phyloP scores from a whole-genome alignment of 2,329 filamentous ascomycete genomes.

The Apiospora kogelbergensis region DNA sequence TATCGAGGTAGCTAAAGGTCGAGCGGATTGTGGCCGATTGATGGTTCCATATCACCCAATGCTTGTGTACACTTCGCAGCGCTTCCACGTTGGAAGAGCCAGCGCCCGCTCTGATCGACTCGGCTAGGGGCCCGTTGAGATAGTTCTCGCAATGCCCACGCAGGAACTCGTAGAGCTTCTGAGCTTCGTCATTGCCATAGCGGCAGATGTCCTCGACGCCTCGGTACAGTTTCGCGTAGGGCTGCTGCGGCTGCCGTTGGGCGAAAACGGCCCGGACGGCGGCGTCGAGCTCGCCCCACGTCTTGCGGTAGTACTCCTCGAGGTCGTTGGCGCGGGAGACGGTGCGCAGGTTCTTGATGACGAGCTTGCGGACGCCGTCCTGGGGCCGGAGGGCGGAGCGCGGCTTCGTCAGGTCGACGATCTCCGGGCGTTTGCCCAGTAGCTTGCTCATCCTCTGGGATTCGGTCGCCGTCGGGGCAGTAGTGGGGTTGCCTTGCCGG shows the following conservation, averaged over 20 bases:
- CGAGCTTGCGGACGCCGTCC: slow-evolving; percentile 76
- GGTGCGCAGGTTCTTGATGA: slow-evolving; percentile 88
- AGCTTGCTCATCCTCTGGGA: slow-evolving; percentile 27
- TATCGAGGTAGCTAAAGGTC: slow-evolving; percentile 92
- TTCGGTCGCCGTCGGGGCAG: background rate
- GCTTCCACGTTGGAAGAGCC: slow-evolving; percentile 60
- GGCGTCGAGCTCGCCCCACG: slow-evolving; percentile 70
- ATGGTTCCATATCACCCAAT: slow-evolving; percentile 77
- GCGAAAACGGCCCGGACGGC: slow-evolving; percentile 75
- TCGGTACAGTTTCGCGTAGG: slow-evolving; percentile 86
- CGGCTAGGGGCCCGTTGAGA: slow-evolving; percentile 61
- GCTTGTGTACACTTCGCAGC: slow-evolving; percentile 52
- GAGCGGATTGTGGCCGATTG: slow-evolving; percentile 81
- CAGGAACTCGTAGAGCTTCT: slow-evolving; percentile 66
- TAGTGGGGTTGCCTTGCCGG: background rate
- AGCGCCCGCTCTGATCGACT: slow-evolving; percentile 49
- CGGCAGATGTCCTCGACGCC: slow-evolving; percentile 91
- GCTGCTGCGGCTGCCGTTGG: slow-evolving; percentile 60
- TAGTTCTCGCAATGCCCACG: slow-evolving; percentile 66
- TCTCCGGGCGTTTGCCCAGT: slow-evolving; percentile 36
- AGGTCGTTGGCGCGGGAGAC: slow-evolving; percentile 59
- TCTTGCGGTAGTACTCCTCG: slow-evolving; percentile 75
- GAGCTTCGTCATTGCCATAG: slow-evolving; percentile 71
- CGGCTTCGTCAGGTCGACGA: slow-evolving; percentile 47
- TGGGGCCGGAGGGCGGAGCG: slow-evolving; percentile 65